Conservation (phyloP, 768 basidiomycete species). For the Daedalea quercina region DNA sequence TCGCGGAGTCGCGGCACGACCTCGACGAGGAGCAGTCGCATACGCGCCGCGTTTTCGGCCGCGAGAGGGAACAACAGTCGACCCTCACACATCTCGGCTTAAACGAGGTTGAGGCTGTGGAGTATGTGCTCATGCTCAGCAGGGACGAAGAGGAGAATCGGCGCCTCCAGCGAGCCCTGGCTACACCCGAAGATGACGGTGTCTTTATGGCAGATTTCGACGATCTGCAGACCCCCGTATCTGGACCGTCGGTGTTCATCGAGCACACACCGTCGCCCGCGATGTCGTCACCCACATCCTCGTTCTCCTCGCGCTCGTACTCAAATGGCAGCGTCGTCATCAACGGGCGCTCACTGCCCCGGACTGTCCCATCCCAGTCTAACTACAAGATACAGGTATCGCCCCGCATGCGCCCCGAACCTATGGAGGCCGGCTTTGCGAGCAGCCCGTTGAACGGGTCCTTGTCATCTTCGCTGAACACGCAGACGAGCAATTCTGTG, state of each 20-base stretch:
- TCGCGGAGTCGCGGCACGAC: constrained; percentile 49
- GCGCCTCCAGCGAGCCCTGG: constrained; percentile 8
- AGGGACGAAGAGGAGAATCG: constrained; percentile 58
- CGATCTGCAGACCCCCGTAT: constrained; percentile 25
- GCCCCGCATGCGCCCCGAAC: constrained; percentile 40
- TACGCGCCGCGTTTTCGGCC: constrained; percentile 31
- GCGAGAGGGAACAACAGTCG: constrained; percentile 51
- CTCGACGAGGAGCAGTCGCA: constrained; percentile 44
- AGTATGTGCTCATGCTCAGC: constrained; percentile 81
- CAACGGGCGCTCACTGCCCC: constrained; percentile 24
- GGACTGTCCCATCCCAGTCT: constrained; percentile 27
- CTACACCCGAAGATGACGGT: constrained; percentile 36
- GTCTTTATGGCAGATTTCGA: constrained; percentile 55
- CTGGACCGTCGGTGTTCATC: constrained; percentile 17
- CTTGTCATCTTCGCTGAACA: constrained; percentile 3
- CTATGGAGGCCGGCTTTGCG: constrained; percentile 45
- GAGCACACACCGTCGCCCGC: constrained; percentile 14
- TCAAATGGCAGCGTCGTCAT: constrained; percentile 6
- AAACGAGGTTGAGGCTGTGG: constrained; percentile 66
- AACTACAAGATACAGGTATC: constrained; percentile 53
- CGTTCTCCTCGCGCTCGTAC: background rate
- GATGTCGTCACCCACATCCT: constrained; percentile 1
- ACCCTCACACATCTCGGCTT: constrained; percentile 61
- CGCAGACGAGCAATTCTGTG: constrained; percentile 2
- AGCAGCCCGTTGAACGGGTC: constrained; percentile 19